Conservation (phyloP, 192 early-diverging fungal species). For the Polychytrium aggregatum region DNA sequence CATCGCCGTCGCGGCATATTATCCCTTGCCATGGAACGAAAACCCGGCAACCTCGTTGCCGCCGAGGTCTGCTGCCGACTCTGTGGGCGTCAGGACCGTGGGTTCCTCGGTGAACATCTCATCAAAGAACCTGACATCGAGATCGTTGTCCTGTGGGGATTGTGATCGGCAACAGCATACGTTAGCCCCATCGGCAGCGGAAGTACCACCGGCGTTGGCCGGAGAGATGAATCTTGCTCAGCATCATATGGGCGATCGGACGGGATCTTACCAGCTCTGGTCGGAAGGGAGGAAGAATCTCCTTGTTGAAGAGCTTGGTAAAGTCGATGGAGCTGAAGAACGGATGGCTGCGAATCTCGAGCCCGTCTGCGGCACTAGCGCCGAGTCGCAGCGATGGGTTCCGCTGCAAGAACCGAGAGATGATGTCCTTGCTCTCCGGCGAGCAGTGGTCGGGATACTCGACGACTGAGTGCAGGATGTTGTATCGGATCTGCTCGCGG, state of each 20-base stretch:
- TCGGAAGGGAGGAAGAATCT: conserved; percentile 28
- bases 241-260: background rate
- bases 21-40: too few species aligned
- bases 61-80: too few species aligned
- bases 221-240: background rate
- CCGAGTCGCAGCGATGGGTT: conserved; percentile 22
- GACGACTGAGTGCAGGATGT: conserved; percentile 22
- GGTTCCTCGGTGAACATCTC: conserved; percentile 27
- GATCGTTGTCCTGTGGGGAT: conserved; percentile 14
- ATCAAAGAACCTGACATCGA: conserved; percentile 31
- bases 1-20: too few species aligned
- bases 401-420: conserved; percentile 18
- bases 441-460: conserved; percentile 25
- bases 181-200: background rate
- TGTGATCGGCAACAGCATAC: background rate
- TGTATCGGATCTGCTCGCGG: conserved; percentile 24
- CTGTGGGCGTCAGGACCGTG: too few species aligned
- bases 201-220: background rate
- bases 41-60: too few species aligned
- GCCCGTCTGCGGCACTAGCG: conserved; percentile 8
- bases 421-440: conserved; percentile 15
- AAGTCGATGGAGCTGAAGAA: conserved; percentile 36
- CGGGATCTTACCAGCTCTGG: conserved; percentile 25
- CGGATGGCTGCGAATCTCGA: conserved; percentile 24
- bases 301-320: conserved; percentile 24